phyloP scores from a whole-genome alignment of 768 basidiomycete genomes.

The Tephrocybe sp. region DNA sequence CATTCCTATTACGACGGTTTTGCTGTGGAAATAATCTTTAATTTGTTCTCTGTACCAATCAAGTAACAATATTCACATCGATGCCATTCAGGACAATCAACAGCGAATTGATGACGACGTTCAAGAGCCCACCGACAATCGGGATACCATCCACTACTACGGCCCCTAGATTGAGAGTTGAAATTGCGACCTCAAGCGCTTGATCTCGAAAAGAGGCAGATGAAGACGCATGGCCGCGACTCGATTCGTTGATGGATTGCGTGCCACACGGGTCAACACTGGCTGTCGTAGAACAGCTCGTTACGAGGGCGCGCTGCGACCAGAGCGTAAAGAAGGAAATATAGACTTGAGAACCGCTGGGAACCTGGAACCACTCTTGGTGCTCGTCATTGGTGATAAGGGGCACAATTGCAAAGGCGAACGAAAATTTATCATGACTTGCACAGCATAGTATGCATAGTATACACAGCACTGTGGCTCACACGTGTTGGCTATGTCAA shows the following conservation, averaged over 20 bases:
- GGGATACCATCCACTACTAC: not conserved
- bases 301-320: not conserved
- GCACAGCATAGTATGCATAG: too few relatives aligned
- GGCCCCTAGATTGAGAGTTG: not conserved
- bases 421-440: too few relatives aligned
- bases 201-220: not conserved
- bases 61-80: not conserved
- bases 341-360: not conserved
- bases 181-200: not conserved
- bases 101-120: not conserved
- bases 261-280: too few relatives aligned
- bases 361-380: too few relatives aligned
- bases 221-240: not conserved
- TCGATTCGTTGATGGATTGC: too few relatives aligned
- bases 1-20: not conserved
- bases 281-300: not conserved
- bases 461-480: too few relatives aligned
- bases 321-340: not conserved
- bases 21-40: not conserved
- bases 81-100: not conserved
- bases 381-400: too few relatives aligned
- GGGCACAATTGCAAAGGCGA: too few relatives aligned
- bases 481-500: too few relatives aligned
- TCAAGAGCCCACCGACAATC: not conserved
- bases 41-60: not conserved